These are phyloP conservation scores for Rhizophora mangle DNA, from an alignment of 345 rosid genomes.

Conservation along the genomic window DNA sequence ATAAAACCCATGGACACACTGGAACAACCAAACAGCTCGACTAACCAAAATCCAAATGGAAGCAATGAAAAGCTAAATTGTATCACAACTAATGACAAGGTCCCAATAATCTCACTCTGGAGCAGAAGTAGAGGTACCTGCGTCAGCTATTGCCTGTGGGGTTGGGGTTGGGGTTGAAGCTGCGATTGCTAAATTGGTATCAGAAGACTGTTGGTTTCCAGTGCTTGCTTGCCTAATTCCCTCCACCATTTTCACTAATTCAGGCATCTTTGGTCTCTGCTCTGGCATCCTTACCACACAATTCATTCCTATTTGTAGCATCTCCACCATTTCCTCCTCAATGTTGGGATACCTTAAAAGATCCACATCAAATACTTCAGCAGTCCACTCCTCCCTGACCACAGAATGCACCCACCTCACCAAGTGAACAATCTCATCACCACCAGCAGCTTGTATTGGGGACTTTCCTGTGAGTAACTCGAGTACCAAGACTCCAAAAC, in stretches of 20 bases:
- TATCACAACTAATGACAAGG: slow-evolving; percentile 5
- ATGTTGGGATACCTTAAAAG: slow-evolving; percentile 30
- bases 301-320: slow-evolving; percentile 30
- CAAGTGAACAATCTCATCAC: slow-evolving; percentile 25
- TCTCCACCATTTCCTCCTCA: slow-evolving; percentile 39
- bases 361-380: slow-evolving; percentile 34
- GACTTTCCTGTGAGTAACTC: slow-evolving; percentile 38
- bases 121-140: slow-evolving; percentile 11
- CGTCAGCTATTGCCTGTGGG: slow-evolving; percentile 7
- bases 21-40: slow-evolving; percentile 13
- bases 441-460: slow-evolving; percentile 14
- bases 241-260: slow-evolving; percentile 29
- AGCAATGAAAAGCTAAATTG: slow-evolving; percentile 1
- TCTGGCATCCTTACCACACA: slow-evolving; percentile 31
- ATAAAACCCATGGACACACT: background rate
- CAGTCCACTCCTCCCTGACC: slow-evolving; percentile 39
- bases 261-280: slow-evolving; percentile 27
- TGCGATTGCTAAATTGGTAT: slow-evolving; percentile 5
- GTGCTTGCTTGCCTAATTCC: slow-evolving; percentile 13
- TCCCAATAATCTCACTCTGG: slow-evolving; percentile 4
- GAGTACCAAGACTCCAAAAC: slow-evolving; percentile 30
- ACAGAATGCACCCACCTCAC: slow-evolving; percentile 38
- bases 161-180: slow-evolving; percentile 19
- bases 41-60: slow-evolving; percentile 12
- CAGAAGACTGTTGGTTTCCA: slow-evolving; percentile 10